phyloP scores from a whole-genome alignment of 176 grass and related monocot species.

The Chrysopogon serrulatus region DNA sequence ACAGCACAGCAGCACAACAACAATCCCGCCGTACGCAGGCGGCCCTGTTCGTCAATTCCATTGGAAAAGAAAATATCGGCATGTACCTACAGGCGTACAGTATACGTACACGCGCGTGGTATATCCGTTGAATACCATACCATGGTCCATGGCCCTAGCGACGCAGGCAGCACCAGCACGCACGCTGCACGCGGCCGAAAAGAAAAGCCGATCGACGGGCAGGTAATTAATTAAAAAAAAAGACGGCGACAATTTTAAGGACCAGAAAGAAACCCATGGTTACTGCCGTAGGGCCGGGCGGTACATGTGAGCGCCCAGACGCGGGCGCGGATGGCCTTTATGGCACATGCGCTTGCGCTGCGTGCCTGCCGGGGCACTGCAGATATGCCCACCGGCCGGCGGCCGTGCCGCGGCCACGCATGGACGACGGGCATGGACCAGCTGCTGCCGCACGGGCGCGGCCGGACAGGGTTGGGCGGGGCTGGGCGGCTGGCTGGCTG shows the following conservation, averaged over 20 bases:
- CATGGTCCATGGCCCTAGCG: no score
- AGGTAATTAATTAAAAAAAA: neutral
- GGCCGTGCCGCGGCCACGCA: neutral
- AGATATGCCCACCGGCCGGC: neutral
- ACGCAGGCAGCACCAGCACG: neutral
- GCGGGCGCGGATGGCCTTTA: neutral
- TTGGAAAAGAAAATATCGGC: no score
- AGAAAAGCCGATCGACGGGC: neutral
- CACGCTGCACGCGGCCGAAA: neutral
- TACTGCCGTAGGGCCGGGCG: neutral
- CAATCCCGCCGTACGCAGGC: neutral
- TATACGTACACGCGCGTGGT: no score
- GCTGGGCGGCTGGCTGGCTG: no score
- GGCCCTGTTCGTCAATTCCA: neutral
- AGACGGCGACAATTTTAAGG: neutral
- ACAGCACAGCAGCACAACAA: no score
- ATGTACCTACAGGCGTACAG: no score
- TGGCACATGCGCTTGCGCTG: conserved; percentile 33
- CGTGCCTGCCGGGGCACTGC: neutral
- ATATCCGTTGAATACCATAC: neutral
- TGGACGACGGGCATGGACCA: neutral
- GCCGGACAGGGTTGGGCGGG: no score
- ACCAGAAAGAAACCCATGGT: neutral
- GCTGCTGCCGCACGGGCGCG: neutral
- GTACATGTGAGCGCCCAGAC: neutral